A percentile compares a stretch with the other conserved stretches of the same genome.
phyloP scores from a whole-genome alignment of 768 basidiomycete species.

The Termitomyces sp. region DNA sequence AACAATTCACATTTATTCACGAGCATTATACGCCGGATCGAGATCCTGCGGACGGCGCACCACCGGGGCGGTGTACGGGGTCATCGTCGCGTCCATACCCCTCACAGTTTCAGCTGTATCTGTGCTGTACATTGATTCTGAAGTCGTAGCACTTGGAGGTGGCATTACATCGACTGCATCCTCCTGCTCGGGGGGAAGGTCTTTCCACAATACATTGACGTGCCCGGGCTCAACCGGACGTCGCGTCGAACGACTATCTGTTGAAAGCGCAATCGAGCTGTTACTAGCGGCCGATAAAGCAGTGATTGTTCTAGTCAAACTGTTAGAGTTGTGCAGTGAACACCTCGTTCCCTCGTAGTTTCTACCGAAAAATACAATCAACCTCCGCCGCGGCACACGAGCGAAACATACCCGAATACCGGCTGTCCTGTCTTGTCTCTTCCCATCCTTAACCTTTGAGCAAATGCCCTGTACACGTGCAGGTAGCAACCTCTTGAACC shows the following conservation, averaged over 20 bases:
- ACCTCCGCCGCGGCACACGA: not conserved
- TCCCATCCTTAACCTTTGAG: not conserved
- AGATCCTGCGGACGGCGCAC: conserved; percentile 2
- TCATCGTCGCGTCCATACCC: not conserved
- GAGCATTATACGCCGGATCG: no score
- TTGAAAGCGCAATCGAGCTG: not conserved
- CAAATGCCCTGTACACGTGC: not conserved
- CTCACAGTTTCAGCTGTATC: not conserved
- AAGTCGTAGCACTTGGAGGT: not conserved
- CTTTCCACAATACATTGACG: not conserved
- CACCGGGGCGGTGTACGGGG: conserved; percentile 3
- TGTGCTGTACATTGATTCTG: conserved; percentile 9
- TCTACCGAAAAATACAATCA: not conserved
- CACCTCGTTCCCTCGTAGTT: no score
- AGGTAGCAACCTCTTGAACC: conserved; percentile 43
- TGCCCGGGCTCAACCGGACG: no score
- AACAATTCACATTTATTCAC: no score
- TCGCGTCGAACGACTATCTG: no score
- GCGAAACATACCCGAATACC: no score
- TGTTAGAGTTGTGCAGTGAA: not conserved
- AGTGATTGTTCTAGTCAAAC: not conserved
- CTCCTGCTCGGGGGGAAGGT: not conserved
- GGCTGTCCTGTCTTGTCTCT: no score
- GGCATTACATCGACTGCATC: not conserved
- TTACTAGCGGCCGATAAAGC: no score